Base-by-base conservation (phyloP, 176 grass and related monocot genomes). In the Otatea glauca region DNA sequence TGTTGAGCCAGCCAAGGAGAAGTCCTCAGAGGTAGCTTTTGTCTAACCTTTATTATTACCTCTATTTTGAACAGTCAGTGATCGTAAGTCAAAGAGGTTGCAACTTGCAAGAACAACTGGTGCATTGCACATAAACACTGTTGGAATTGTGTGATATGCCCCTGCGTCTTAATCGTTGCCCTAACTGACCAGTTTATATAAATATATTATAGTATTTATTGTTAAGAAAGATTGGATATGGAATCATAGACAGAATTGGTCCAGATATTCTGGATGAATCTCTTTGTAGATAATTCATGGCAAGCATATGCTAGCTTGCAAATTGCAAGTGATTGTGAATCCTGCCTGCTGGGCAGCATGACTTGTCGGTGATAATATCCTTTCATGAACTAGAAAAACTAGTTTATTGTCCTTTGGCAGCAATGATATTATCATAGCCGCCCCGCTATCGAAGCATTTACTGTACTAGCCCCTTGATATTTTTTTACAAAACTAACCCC, bases 1-100 rank as follows among this genome's bases (percentile, higher is more conserved):
- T 86, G 84, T 78, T 88, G 92, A 97, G 89, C 68, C 59, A 65
- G 9, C 39, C 80, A 97, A 94, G 90, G 95, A 92, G 64, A 94
- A 89, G 70, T 58, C 86, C 12, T 74, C 78, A 45, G 91, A 92
- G 94, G 94, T 94, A 87, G 11, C 29, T 37, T 80, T 80, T 75
- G 12, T 49, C 34, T 83, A 38, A 63, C 23, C 38, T 86, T 59
- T 49, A 49, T 87, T 8, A 32, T 69, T 69, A 59, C 23, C 50
- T 83, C 7, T 87, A 80, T 69, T 70, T 70, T 70, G 35, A 56
- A 74, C 39, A 32, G 32, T 29, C 64, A 77, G 7, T 64, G 41
- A 25, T 77, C 11, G 9, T 73, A 51, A 68, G 45, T 74, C 67
- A 9, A 55, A 56, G 86, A 55, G 0, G 6, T 72, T 77, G 20